These are phyloP conservation scores for Lentinula aciculospora DNA, from an alignment of 768 basidiomycete species.

Conservation along the genomic window DNA sequence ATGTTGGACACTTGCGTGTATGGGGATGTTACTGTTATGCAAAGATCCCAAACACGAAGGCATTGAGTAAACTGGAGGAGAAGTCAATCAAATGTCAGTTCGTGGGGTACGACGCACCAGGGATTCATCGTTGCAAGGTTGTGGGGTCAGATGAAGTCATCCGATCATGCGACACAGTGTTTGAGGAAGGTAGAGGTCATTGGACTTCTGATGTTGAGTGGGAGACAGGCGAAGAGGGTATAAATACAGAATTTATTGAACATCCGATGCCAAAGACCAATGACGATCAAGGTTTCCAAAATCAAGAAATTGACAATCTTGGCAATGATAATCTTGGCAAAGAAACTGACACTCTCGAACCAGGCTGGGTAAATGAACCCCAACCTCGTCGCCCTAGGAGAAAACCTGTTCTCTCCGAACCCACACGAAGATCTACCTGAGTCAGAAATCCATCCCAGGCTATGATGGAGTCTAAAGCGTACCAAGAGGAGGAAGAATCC, in stretches of 20 bases:
- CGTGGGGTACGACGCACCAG: background rate
- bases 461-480: background rate
- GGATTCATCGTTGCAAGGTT: background rate
- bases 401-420: no score
- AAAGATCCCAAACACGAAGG: constrained; percentile 14
- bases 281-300: background rate
- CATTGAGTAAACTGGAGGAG: constrained; percentile 4
- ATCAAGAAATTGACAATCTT: background rate
- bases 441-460: background rate
- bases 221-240: background rate
- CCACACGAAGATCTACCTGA: background rate
- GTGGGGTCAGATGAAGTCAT: background rate
- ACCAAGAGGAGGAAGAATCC: background rate
- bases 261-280: no score
- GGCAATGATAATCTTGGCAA: no score
- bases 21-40: constrained; percentile 21
- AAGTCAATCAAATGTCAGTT: background rate
- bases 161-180: background rate
- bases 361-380: no score
- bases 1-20: constrained; percentile 14
- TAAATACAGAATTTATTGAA: background rate
- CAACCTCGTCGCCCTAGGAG: no score
- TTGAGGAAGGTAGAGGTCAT: constrained; percentile 2
- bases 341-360: no score
- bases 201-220: background rate